phyloP scores from a whole-genome alignment of 805 yeast species.

The Metschnikowia sp. region DNA sequence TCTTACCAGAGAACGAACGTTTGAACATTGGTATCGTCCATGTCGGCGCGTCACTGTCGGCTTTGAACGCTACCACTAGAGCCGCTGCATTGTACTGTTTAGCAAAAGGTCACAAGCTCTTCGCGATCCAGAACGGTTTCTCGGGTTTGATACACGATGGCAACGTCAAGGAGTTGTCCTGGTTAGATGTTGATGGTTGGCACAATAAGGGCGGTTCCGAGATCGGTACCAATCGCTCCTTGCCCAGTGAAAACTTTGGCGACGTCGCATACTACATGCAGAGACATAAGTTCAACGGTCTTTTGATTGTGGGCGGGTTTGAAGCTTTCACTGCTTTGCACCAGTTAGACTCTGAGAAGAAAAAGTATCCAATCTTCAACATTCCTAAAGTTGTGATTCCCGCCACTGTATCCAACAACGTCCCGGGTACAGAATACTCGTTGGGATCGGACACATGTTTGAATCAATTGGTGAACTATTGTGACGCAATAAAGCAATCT shows the following conservation, averaged over 20 bases:
- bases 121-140: conserved; percentile 73
- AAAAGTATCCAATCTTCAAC: conserved; percentile 81
- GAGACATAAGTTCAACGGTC: conserved; percentile 82
- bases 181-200: conserved; percentile 76
- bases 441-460: conserved; percentile 95
- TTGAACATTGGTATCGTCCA: conserved; percentile 67
- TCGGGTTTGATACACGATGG: conserved; percentile 66
- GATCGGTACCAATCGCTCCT: conserved; percentile 71
- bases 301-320: conserved; percentile 91
- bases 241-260: conserved; percentile 48
- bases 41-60: conserved; percentile 81
- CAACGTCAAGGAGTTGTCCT: conserved; percentile 52
- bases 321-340: conserved; percentile 90
- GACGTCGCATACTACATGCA: conserved; percentile 91
- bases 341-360: conserved; percentile 74
- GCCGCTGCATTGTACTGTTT: conserved; percentile 73
- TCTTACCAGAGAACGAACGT: conserved; percentile 54
- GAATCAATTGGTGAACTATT: conserved; percentile 84
- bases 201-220: conserved; percentile 74
- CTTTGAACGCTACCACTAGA: conserved; percentile 72
- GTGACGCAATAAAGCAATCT: conserved; percentile 91
- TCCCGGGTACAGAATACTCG: conserved; percentile 98
- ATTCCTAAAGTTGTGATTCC: conserved; percentile 94
- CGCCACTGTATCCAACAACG: conserved; percentile 94
- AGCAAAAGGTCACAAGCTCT: conserved; percentile 70